Conservation (phyloP, 129 eudicot species). For the Apium graveolens region DNA sequence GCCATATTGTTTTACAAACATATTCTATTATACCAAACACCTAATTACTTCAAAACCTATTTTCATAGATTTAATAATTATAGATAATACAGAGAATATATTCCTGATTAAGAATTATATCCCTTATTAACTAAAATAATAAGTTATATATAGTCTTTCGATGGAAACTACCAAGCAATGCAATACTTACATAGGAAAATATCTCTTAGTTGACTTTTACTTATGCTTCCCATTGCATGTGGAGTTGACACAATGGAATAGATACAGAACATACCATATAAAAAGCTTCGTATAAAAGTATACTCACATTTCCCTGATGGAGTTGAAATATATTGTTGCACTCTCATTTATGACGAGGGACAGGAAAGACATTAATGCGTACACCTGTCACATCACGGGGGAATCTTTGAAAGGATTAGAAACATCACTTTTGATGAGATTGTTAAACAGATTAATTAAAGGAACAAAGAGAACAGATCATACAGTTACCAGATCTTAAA, state of each 20-base stretch:
- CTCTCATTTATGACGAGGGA: slow-evolving; percentile 41
- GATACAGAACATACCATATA: not conserved
- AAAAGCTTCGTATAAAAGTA: not conserved
- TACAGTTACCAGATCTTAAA: not conserved
- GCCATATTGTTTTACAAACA: no score
- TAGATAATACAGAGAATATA: not conserved
- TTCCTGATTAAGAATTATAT: not conserved
- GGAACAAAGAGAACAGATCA: not conserved
- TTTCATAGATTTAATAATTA: no score
- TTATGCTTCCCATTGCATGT: not conserved
- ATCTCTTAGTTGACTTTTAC: not conserved
- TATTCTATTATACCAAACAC: no score
- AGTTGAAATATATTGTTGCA: slow-evolving; percentile 25
- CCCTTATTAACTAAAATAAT: not conserved
- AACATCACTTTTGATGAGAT: not conserved
- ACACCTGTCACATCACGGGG: slow-evolving; percentile 47
- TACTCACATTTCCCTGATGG: slow-evolving; percentile 17
- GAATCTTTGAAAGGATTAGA: slow-evolving; percentile 2
- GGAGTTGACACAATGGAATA: not conserved
- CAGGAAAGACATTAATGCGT: slow-evolving; percentile 83
- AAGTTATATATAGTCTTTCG: not conserved
- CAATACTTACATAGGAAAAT: not conserved
- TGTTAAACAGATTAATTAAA: not conserved
- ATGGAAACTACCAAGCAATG: not conserved
- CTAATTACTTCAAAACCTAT: no score